phyloP scores from a whole-genome alignment of 2,329 filamentous ascomycete species.

The Xylariaceae sp. region DNA sequence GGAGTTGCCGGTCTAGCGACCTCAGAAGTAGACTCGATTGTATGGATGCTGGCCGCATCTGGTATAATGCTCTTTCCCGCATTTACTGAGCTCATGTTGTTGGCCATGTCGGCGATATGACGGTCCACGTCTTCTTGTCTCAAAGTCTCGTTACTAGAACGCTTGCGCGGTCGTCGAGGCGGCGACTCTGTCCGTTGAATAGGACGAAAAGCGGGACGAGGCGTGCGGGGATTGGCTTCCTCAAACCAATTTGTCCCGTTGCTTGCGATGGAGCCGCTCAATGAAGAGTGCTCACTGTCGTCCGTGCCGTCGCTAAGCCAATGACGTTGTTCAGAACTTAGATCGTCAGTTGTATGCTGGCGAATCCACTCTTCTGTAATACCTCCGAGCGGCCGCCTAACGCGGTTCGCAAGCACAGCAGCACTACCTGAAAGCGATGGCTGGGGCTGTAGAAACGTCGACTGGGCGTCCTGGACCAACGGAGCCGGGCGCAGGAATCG shows the following conservation, averaged over 20 bases:
- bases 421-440: constrained; percentile 45
- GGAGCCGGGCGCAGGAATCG: constrained; percentile 58
- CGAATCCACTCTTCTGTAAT: constrained; percentile 84
- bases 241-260: constrained; percentile 47
- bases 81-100: constrained; percentile 29
- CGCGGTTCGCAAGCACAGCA: constrained; percentile 60
- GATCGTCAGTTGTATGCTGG: constrained; percentile 70
- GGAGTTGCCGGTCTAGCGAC: constrained; percentile 33
- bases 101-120: constrained; percentile 16
- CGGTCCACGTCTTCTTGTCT: constrained; percentile 38
- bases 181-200: constrained; percentile 25
- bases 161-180: constrained; percentile 42
- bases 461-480: constrained; percentile 37
- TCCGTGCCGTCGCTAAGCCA: constrained; percentile 79
- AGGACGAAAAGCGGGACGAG: constrained; percentile 39
- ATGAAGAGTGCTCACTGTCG: constrained; percentile 70
- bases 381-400: constrained; percentile 54
- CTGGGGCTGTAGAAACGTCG: constrained; percentile 31
- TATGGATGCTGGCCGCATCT: constrained; percentile 31
- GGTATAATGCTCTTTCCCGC: constrained; percentile 22
- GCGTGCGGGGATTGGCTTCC: constrained; percentile 46
- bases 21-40: constrained; percentile 29
- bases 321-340: constrained; percentile 65
- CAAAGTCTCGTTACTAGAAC: constrained; percentile 56
- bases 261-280: constrained; percentile 60